Evolutionary conservation across 2,329 filamentous ascomycete genomes (phyloP).

Genomic region (Cordyceps fumosorosea): DNA sequence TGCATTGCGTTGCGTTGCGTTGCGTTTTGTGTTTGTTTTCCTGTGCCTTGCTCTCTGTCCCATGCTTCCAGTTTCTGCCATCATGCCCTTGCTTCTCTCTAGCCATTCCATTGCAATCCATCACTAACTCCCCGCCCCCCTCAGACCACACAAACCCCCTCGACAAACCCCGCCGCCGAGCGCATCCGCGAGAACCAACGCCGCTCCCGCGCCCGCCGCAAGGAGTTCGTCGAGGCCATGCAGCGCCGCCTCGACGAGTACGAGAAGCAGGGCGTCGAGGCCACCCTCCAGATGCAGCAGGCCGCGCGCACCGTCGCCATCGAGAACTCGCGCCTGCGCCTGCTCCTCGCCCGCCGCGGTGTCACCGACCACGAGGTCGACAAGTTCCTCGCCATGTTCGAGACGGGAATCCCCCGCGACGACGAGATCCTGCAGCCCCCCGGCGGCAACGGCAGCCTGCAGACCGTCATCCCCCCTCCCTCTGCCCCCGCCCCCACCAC

Average conservation of each 20-base stretch:
- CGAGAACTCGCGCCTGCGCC: conserved; percentile 41
- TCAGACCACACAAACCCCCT: conserved; percentile 1
- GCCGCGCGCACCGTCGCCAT: conserved; percentile 42
- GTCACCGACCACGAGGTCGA: conserved; percentile 34
- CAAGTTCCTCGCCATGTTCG: conserved; percentile 31
- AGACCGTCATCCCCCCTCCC: neutral
- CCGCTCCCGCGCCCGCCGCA: conserved; percentile 43
- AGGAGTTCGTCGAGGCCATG: conserved; percentile 42
- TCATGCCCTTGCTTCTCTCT: neutral
- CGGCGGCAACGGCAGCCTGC: neutral
- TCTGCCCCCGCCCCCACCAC: neutral
- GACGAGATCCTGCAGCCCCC: conserved; percentile 20
- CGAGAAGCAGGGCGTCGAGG: conserved; percentile 41
- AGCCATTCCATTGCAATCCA: neutral
- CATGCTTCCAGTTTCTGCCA: neutral
- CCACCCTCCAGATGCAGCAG: conserved; percentile 47
- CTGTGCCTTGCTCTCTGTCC: neutral
- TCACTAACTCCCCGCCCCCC: neutral
- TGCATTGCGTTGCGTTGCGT: neutral
- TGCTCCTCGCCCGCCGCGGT: conserved; percentile 34
- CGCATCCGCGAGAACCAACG: conserved; percentile 48
- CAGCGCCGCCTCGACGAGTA: conserved; percentile 40
- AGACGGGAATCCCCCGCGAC: conserved; percentile 19
- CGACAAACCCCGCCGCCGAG: conserved; percentile 20
- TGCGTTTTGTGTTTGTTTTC: neutral